Percentiles rank a stretch among this genome's conserved stretches.
phyloP scores from a whole-genome alignment of 2,329 filamentous ascomycete species.

The Teratosphaeria nubilosa region DNA sequence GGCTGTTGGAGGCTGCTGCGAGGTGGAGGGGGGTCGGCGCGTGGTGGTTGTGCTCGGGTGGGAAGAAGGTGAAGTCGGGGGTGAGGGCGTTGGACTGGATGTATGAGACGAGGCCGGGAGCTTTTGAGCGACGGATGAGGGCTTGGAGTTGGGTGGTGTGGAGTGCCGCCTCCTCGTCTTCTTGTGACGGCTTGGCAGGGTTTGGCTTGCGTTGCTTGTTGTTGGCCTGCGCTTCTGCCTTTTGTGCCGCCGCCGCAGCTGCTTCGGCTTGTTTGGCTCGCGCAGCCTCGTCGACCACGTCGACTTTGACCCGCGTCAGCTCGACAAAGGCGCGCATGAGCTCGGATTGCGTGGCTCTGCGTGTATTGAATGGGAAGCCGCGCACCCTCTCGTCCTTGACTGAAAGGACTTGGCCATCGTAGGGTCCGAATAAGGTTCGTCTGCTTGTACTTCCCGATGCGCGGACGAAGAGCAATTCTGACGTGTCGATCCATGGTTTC shows the following conservation, averaged over 20 bases:
- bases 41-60: constrained; percentile 62
- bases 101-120: constrained; percentile 78
- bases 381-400: constrained; percentile 71
- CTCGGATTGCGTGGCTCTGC: constrained; percentile 84
- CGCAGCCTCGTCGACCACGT: constrained; percentile 60
- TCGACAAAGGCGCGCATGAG: constrained; percentile 92
- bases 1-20: constrained; percentile 69
- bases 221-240: constrained; percentile 20
- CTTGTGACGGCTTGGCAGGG: constrained; percentile 61
- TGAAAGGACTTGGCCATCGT: constrained; percentile 75
- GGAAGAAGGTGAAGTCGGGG: constrained; percentile 65
- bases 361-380: constrained; percentile 86
- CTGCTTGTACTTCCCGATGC: constrained; percentile 82
- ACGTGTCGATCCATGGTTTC: constrained; percentile 73
- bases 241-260: constrained; percentile 31
- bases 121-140: constrained; percentile 78
- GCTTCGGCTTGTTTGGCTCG: constrained; percentile 40
- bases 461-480: constrained; percentile 78
- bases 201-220: constrained; percentile 41
- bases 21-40: constrained; percentile 78
- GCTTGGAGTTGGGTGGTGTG: constrained; percentile 86
- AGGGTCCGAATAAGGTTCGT: constrained; percentile 78
- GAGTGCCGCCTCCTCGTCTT: constrained; percentile 69
- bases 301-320: constrained; percentile 79
- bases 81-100: constrained; percentile 64